Evolutionary conservation across 2,329 filamentous ascomycete species (phyloP), one percentile per base, ranked within the genome.

Genomic region (Dothiorella sarmentorum): DNA sequence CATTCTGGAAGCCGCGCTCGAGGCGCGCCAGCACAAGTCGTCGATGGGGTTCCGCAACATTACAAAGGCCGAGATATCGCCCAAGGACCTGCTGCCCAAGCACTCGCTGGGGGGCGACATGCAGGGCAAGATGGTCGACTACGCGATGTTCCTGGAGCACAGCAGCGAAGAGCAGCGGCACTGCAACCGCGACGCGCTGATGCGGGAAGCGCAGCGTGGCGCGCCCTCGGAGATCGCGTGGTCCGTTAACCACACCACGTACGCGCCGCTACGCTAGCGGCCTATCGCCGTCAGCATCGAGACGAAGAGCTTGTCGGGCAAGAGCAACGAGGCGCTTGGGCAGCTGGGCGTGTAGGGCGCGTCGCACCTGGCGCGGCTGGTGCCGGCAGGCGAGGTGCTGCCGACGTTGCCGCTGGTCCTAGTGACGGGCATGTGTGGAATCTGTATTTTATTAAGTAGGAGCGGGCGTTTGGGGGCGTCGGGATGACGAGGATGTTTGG

Each of bases 221-320:
- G 4, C 37, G 17, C 37, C 37, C 15, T n/a, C 37, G n/a, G 37
- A 40, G 3, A n/a, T 40, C 37, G n/a, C 37, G 5, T 40, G 37
- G 51, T 60, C 51, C n/a, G 17, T 55, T 24, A 60, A 60, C 40
- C 58, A 60, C 7, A 60, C 58, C 58, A 42, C 17, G 15, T 44
- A 56, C 35, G 40, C 51, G 17, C 52, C 58, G 18, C 42, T 60
- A 27, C 27, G 42, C 17, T 18, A 26, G 11, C 40, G 51, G 13
- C 58, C 58, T 2, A 55, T 60, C 31, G 47, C 38, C 4, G 35
- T 60, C 13, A 60, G 58, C 31, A 49, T 60, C 35, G 58, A 57
- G 42, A 60, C 58, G 9, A 60, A 47, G 58, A 20, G 24, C 5
- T 26, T 52, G n/a, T 52, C 51, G 18, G 26, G 38, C 15, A 44